Evolutionary conservation across 805 yeast species (phyloP), one percentile per base, ranked within the genome.

Genomic region (Jamesozyma spencerorum): DNA sequence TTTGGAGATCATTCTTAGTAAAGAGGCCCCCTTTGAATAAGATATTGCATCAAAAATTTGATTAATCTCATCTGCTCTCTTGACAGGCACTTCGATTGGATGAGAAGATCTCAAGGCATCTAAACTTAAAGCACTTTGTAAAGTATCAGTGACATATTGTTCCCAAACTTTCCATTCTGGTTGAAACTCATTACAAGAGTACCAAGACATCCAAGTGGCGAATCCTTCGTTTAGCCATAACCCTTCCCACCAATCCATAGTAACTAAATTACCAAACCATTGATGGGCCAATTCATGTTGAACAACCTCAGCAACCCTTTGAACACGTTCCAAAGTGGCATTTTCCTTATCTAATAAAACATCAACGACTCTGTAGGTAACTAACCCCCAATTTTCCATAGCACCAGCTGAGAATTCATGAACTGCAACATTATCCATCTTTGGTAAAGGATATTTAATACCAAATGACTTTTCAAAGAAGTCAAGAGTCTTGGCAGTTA

Each of bases 211-310:
- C 85, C 90, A 84, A 40, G 94, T 84, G 37, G 94, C 94, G 52
- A 84, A 85, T 35, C 92, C 90, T 66, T 84, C 94, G 58, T 84
- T 84, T 53, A 84, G 72, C 90, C 92, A 84, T 54, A 84, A 72
- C 49, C 85, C 90, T 62, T 82, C 85, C 94, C 94, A 84, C 81
- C 85, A 84, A 56, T 83, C 88, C 94, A 84, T 84, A 40, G 94
- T 84, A 45, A 84, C 94, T 63, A 84, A 70, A 63, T 84, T 81
- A 58, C 94, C 94, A 54, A 84, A 84, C 94, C 94, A 84, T 68
- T 84, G 94, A 63, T 84, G 94, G 37, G 94, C 92, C 66, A 84
- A 72, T 65, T 84, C 94, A 66, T 84, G 94, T 66, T 81, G 85
- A 34, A 84, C 87, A 37, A 84, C 92, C 57, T 84, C 90, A 29